phyloP scores from a whole-genome alignment of 2,329 filamentous ascomycete genomes.

The Cladosporium sp. region DNA sequence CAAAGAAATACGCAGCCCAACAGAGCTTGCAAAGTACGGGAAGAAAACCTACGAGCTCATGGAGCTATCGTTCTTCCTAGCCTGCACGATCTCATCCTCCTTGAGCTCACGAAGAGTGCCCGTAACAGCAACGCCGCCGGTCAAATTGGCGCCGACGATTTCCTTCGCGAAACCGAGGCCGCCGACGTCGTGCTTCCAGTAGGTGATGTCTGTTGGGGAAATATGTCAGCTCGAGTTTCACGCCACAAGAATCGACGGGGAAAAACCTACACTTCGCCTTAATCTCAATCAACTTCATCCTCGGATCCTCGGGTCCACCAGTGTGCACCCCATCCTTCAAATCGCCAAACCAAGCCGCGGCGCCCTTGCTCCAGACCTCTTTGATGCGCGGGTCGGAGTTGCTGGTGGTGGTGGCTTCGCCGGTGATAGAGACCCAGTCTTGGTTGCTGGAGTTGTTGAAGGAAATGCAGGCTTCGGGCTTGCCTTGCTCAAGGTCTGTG shows the following conservation, averaged over 20 bases:
- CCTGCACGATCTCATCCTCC: conserved; percentile 29
- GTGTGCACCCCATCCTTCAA: conserved; percentile 46
- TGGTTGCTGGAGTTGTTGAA: conserved; percentile 45
- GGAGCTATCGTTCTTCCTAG: conserved; percentile 24
- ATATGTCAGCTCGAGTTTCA: conserved; percentile 16
- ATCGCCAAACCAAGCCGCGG: conserved; percentile 48
- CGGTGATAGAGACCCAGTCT: conserved; percentile 45
- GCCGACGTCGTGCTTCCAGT: conserved; percentile 28
- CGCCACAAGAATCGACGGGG: background rate
- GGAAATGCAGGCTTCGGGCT: conserved; percentile 37
- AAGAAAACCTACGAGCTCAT: conserved; percentile 22
- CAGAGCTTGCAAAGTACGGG: no score
- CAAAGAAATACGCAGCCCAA: no score
- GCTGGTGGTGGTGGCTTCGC: conserved; percentile 36
- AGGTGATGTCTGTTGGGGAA: conserved; percentile 32
- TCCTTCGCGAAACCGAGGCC: conserved; percentile 30
- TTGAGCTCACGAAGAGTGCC: conserved; percentile 30
- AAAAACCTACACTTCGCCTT: conserved; percentile 27
- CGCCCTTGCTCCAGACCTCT: conserved; percentile 38
- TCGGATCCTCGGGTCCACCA: conserved; percentile 42
- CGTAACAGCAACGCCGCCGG: conserved; percentile 31
- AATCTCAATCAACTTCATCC: conserved; percentile 42
- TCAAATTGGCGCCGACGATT: conserved; percentile 27
- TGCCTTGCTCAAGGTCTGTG: conserved; percentile 39
- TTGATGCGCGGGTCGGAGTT: conserved; percentile 47